These are phyloP conservation scores for Pseudogymnoascus sp. DNA, from an alignment of 2,329 filamentous ascomycete species.

Conservation along the genomic window DNA sequence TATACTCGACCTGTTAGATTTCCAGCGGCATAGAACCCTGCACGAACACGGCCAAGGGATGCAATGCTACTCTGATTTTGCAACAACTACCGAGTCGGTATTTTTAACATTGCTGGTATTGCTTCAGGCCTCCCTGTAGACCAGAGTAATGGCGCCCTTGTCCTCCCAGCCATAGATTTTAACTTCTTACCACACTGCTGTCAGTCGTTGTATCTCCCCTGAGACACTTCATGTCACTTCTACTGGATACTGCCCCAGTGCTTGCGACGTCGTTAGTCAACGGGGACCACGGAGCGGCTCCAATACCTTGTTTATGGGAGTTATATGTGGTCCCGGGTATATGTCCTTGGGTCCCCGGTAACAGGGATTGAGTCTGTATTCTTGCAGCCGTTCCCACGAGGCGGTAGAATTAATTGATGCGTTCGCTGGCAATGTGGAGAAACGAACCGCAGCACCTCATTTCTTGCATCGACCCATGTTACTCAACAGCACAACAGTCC, in stretches of 20 bases:
- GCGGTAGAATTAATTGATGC: background rate
- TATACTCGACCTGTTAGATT: background rate
- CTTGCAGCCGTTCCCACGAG: background rate
- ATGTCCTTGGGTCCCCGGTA: background rate
- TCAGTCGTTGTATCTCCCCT: background rate
- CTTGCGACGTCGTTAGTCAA: background rate
- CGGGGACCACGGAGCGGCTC: background rate
- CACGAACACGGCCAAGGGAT: background rate
- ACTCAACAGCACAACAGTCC: background rate
- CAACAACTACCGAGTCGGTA: background rate
- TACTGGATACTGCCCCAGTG: background rate
- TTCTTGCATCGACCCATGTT: background rate
- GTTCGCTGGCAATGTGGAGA: background rate
- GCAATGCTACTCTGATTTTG: background rate
- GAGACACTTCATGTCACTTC: background rate
- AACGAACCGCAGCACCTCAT: background rate
- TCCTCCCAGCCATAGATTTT: background rate
- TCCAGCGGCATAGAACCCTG: background rate
- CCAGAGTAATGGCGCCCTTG: background rate
- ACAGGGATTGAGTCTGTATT: background rate
- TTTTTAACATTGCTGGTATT: background rate
- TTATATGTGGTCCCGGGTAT: conserved; percentile 3
- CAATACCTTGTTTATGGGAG: background rate
- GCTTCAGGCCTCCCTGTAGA: background rate
- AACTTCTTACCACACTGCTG: background rate